Evolutionary conservation across 768 basidiomycete species (phyloP), one percentile per base, ranked within the genome.

Genomic region (Hericium rajendrae): DNA sequence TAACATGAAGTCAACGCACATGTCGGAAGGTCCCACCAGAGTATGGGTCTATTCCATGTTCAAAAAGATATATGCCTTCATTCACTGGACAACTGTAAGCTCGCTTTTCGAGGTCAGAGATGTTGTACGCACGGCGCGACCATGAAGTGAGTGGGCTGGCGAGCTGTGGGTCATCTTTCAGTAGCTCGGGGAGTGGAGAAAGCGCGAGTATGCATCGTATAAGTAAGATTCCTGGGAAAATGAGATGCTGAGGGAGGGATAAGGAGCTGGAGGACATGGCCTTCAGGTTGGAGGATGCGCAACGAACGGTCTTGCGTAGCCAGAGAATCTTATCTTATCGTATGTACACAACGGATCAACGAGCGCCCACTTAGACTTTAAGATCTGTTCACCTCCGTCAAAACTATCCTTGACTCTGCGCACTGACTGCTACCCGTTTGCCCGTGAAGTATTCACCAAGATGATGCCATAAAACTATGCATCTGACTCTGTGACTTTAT

Each of bases 41-140:
- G 63, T 97, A 97, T 32, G 94, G 94, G 67, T 94, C 82, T 22
- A 91, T 73, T n/a, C 82, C 84, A 71, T 88, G 74, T 43, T 78
- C 73, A 60, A 85, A 85, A 15, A 97, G 78, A 71, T 85, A 92
- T 4, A 95, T 77, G 16, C 94, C 94, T 71, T 97, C 95, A 67
- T 84, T 83, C 58, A 98, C 95, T 97, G 60, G 46, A 51, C 53
- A 18, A 59, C 57, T 62, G 54, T 61, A 57, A 63, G 65, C 49
- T 41, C 53, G 56, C 28, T 59, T 63, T 55, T 37, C 12, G 54
- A 41, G 22, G 48, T 49, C 46, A 20, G 59, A 40, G 26, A 26
- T 13, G 49, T 18, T 13, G 9, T 56, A 74, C 88, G 69, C 64
- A 94, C 93, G 74, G 63, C 88, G 82, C 18, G 83, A 72, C 68